Evolutionary conservation across 495 filamentous ascomycete species (phyloP).

Genomic region (Annulohypoxylon bovei): DNA sequence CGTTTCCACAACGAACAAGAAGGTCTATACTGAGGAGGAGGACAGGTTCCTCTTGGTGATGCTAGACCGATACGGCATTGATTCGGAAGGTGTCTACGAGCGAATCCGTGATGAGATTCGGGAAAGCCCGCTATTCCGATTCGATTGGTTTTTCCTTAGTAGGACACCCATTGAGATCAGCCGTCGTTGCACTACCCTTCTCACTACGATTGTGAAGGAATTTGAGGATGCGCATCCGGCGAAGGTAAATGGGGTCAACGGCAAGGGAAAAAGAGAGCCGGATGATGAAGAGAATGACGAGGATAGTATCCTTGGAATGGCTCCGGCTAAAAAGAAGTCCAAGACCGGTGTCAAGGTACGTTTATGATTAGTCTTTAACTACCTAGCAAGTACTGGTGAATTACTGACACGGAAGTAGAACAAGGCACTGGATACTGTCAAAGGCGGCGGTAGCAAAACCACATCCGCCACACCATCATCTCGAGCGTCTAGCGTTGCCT

Average conservation of each 20-base stretch:
- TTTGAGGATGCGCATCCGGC: slow-evolving; percentile 73
- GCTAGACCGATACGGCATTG: slow-evolving; percentile 88
- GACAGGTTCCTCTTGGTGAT: slow-evolving; percentile 96
- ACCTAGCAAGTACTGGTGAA: not conserved
- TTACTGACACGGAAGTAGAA: slow-evolving; percentile 58
- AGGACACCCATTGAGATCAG: slow-evolving; percentile 92
- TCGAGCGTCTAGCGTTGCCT: slow-evolving; percentile 63
- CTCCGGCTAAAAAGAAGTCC: slow-evolving; percentile 90
- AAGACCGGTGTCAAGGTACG: slow-evolving; percentile 77
- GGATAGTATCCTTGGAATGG: slow-evolving; percentile 73
- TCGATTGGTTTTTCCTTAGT: slow-evolving; percentile 99
- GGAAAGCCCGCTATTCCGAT: slow-evolving; percentile 93
- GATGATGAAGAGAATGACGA: slow-evolving; percentile 87
- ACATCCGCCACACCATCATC: slow-evolving; percentile 65
- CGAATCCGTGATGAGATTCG: slow-evolving; percentile 91
- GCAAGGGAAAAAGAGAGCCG: slow-evolving; percentile 78
- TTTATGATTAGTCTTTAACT: not conserved
- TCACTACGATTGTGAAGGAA: slow-evolving; percentile 93
- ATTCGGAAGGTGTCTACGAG: slow-evolving; percentile 84
- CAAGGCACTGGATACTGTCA: slow-evolving; percentile 70
- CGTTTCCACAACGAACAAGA: slow-evolving; percentile 99
- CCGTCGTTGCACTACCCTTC: slow-evolving; percentile 89
- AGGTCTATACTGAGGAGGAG: slow-evolving; percentile 98
- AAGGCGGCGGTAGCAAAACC: slow-evolving; percentile 63
- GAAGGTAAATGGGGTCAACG: slow-evolving; percentile 70